Base-by-base conservation (phyloP, 176 grass and related monocot genomes). In the Avena atlantica region DNA sequence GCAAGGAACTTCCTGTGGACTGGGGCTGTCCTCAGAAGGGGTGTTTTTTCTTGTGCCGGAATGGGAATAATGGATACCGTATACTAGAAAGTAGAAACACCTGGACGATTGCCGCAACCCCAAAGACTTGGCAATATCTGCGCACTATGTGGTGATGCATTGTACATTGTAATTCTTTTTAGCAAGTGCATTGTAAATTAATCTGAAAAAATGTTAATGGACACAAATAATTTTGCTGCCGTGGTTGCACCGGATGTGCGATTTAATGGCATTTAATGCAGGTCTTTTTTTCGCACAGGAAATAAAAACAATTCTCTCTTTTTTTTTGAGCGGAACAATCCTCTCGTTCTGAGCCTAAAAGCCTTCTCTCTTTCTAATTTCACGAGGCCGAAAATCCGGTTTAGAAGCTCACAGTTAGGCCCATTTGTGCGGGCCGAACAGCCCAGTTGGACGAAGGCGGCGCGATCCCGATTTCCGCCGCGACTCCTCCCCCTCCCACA, bases 391-490 rank as follows among this genome's bases (percentile, higher is more conserved):
- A 86, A 45, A 65, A 9, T 4, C 2, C 13, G 10, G 21, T 29
- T 14, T n/a, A 24, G 4, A 15, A 53, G 61, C 9, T 5, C 15
- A 70, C 49, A 0, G 17, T 3, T 3, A 1, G 3, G 69, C 13
- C 13, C n/a, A 1, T 42, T 1, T 7, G 40, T 9, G 12, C 53
- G 48, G 60, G 9, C 73, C 47, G 34, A 2, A 11, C 19, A 1
- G 65, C 65, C 50, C 75, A 36, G 42, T 17, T 76, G 48, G 73
- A 55, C 25, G 25, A 25, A 25, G 25, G 25, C 25, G 25, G 25
- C 25, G 25, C 25, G 25, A 87, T 84, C 85, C 81, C 48, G 81
- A 91, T 91, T 81, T 84, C 89, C 84, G 37, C 72, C 45, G 79
- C 86, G 47, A 40, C 58, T 20, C 69, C 36, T n/a, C 9, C 68